Evolutionary conservation across 1,139 yeast species (phyloP).

Genomic region (Kodamaea anthophila): DNA sequence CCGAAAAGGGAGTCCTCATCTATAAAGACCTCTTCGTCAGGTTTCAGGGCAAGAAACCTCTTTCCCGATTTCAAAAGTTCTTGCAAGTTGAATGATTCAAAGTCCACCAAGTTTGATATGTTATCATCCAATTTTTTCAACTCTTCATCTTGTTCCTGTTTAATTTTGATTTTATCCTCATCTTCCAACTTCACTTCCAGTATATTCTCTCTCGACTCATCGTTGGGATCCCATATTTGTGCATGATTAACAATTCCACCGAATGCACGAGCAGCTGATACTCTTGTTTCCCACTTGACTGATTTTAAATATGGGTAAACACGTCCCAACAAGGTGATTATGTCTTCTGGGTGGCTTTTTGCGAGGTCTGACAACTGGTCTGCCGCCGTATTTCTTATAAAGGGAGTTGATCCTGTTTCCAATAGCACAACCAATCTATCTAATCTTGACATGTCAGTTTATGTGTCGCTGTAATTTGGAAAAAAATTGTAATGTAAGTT

Average conservation of each 20-base stretch:
- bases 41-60: constrained; percentile 56
- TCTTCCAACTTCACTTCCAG: constrained; percentile 14
- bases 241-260: constrained; percentile 88
- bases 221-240: constrained; percentile 80
- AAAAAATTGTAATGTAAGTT: not conserved
- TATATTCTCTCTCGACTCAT: constrained; percentile 1
- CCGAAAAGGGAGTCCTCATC: constrained; percentile 24
- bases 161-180: constrained; percentile 26
- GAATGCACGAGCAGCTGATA: constrained; percentile 89
- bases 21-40: constrained; percentile 36
- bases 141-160: constrained; percentile 41
- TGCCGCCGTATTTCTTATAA: constrained; percentile 93
- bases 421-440: constrained; percentile 73
- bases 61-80: constrained; percentile 65
- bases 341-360: constrained; percentile 90
- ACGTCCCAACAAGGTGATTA: constrained; percentile 73
- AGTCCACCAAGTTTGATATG: constrained; percentile 45
- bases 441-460: constrained; percentile 49
- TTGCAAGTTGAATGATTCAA: constrained; percentile 57
- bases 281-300: constrained; percentile 91
- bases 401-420: constrained; percentile 93
- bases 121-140: constrained; percentile 43
- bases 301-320: constrained; percentile 86
- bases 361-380: constrained; percentile 95
- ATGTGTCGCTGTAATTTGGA: too few species aligned